Evolutionary conservation across 2,329 filamentous ascomycete species (phyloP).

Genomic region (Coniochaeta sp.): DNA sequence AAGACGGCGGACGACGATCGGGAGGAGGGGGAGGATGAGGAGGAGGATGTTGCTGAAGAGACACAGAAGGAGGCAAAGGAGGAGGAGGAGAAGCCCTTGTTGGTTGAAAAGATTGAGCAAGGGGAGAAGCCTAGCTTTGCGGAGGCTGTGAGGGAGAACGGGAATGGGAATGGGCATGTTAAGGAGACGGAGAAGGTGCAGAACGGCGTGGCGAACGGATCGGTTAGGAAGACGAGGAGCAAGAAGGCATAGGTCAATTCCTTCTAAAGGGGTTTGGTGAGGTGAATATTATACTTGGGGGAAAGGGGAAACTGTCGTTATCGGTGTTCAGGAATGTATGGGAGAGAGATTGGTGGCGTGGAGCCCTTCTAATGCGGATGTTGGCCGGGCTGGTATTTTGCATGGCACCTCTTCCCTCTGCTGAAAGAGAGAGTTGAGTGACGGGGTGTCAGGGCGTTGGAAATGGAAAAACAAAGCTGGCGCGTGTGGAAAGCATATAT

Average conservation of each 20-base stretch:
- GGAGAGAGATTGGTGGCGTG: not conserved
- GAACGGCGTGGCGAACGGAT: not conserved
- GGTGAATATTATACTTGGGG: no score
- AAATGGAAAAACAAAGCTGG: not conserved
- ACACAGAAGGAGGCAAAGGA: slow-evolving; percentile 12
- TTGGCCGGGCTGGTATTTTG: not conserved
- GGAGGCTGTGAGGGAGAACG: slow-evolving; percentile 6
- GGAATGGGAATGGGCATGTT: slow-evolving; percentile 9
- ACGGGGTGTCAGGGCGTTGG: not conserved
- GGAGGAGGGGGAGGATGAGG: slow-evolving; percentile 52
- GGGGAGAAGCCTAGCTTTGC: not conserved
- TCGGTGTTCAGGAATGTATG: not conserved
- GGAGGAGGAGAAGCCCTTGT: slow-evolving; percentile 4
- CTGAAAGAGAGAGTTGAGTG: no score
- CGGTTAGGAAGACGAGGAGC: not conserved
- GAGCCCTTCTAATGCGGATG: not conserved
- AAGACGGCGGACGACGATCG: slow-evolving; percentile 62
- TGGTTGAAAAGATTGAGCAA: not conserved
- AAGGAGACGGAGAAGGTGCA: not conserved
- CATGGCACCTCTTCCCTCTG: not conserved
- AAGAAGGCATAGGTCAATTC: no score
- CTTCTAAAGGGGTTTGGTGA: no score
- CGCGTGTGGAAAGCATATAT: not conserved
- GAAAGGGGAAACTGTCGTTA: not conserved
- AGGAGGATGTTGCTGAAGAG: slow-evolving; percentile 16